These are phyloP conservation scores for Posidonia australis DNA, from an alignment of 106 monocot species.

Conservation along the genomic window DNA sequence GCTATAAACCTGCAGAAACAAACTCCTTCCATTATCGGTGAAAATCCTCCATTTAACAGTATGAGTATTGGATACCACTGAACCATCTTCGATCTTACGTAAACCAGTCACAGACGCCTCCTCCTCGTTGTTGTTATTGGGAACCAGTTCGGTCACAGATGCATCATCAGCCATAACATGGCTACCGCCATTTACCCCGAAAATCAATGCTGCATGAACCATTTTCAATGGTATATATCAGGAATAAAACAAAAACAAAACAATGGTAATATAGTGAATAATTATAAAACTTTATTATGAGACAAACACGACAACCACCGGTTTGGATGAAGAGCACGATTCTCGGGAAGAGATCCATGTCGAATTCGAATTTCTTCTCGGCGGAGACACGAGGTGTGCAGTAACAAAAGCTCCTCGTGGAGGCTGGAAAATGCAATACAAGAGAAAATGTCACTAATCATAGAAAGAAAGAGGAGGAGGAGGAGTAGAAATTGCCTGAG, in stretches of 20 bases:
- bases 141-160: slow-evolving; percentile 20
- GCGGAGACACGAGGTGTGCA: background rate
- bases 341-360: background rate
- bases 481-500: background rate
- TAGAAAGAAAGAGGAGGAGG: background rate
- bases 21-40: slow-evolving; percentile 64
- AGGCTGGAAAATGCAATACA: background rate
- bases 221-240: background rate
- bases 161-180: slow-evolving; percentile 43
- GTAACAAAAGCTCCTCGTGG: background rate
- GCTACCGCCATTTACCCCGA: slow-evolving; percentile 19
- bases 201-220: slow-evolving; percentile 31
- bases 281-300: background rate
- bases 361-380: background rate
- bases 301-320: background rate
- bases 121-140: slow-evolving; percentile 18
- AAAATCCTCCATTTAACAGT: slow-evolving; percentile 88
- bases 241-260: background rate
- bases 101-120: slow-evolving; percentile 39
- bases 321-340: background rate
- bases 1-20: slow-evolving; percentile 39
- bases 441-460: too few relatives aligned
- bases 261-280: background rate
- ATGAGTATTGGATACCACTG: slow-evolving; percentile 68
- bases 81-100: slow-evolving; percentile 75